Base-by-base conservation (phyloP, 305 asterid species). In the Ilex paraguariensis region DNA sequence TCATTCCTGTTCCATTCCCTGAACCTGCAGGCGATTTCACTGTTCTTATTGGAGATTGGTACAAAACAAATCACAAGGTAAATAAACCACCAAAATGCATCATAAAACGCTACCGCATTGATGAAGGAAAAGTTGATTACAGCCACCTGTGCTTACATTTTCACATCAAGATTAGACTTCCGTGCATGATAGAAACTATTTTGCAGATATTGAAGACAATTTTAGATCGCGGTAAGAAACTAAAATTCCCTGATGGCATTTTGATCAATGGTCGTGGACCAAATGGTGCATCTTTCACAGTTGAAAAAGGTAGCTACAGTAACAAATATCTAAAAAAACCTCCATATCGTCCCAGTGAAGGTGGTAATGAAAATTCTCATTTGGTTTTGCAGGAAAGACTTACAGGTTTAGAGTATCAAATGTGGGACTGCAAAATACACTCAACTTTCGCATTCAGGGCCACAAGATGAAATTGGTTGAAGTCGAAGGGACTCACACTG, bases 41-140 rank as follows among this genome's bases (percentile, higher is more conserved):
- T 10, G 0, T 86, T 33, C 88, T 88, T 3, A 81, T 86, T 14
- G 95, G 96, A 30, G 96, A 88, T 49, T 86, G 95, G 95, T 88
- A 86, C 70, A 77, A 59, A 50, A 39, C 80, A 3, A 53, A 81
- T 59, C 90, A 88, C 77, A 77, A 68, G 84, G 92, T 87, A 71
- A 59, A 3, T 10, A 5, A 50, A 52, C 40, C 14, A 36, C 42
- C 42, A 36, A 0, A 36, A 4, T 36, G 9, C 42, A 36, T 36
- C 42, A 8, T 36, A 36, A 36, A 36, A 36, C 9, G 7, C 6
- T 36, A 36, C 42, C 42, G 1, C 28, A 36, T 36, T 8, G 9
- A 36, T 36, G 42, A 36, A 5, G 28, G 28, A 21, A 21, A 21
- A 4, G 42, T 36, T 1, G 9, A 36, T 36, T 36, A 36, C 42